These are phyloP conservation scores for Solanum appendiculatum DNA, from an alignment of 257 asterid species.

Conservation along the genomic window DNA sequence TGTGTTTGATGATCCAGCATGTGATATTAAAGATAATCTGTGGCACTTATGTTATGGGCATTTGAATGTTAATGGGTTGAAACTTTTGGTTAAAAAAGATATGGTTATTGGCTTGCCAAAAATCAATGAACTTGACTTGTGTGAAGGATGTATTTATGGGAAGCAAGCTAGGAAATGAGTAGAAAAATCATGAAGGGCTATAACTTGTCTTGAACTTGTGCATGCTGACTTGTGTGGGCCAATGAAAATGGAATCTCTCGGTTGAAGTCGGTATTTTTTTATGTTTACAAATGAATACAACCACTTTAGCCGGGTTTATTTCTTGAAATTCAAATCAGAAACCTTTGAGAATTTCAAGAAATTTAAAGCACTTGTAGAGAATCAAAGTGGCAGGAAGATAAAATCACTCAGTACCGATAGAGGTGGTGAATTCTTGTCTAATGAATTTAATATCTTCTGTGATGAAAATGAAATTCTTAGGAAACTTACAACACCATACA, in stretches of 20 bases:
- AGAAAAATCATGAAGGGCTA: slow-evolving; percentile 7
- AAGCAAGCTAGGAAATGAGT: background rate
- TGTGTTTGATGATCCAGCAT: background rate
- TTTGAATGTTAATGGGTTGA: background rate
- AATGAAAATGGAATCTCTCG: no score
- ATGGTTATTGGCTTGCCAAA: no score
- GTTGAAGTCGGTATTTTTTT: background rate
- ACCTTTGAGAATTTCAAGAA: slow-evolving; percentile 1
- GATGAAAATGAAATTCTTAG: no score
- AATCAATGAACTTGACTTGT: no score
- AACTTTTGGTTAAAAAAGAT: background rate
- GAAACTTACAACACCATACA: background rate
- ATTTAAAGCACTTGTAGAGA: slow-evolving; percentile 7
- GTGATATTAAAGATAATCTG: background rate
- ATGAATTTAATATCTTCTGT: background rate
- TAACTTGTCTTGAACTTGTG: background rate
- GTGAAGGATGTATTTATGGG: no score
- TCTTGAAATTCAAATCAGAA: background rate
- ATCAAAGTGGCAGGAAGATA: background rate
- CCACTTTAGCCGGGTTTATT: slow-evolving; percentile 1
- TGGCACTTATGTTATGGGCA: background rate
- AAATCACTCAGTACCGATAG: background rate
- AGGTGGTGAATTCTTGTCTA: slow-evolving; percentile 11
- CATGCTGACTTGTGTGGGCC: background rate
- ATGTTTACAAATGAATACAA: slow-evolving; percentile 5